A percentile compares a stretch with the other conserved stretches of the same genome.
These are phyloP conservation scores for Quercus gilva DNA, from an alignment of 306 rosid species.

Conservation along the genomic window DNA sequence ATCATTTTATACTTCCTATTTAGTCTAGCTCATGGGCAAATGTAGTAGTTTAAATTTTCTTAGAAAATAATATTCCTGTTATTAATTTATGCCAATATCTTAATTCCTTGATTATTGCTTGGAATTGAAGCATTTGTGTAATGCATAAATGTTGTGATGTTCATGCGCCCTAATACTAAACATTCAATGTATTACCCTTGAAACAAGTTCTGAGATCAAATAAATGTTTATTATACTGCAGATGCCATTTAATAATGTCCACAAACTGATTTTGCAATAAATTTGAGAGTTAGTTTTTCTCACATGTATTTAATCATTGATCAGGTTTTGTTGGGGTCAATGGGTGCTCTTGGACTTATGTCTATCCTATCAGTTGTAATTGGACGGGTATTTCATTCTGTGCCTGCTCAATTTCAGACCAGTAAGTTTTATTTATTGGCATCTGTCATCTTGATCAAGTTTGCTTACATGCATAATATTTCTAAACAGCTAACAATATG, in stretches of 20 bases:
- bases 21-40: background rate
- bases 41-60: background rate
- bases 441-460: slow-evolving; percentile 21
- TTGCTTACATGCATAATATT: slow-evolving; percentile 8
- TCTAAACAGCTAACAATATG: slow-evolving; percentile 7
- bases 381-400: slow-evolving; percentile 83
- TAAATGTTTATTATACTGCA: background rate
- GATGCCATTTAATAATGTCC: background rate
- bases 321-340: slow-evolving; percentile 89
- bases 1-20: background rate
- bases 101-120: background rate
- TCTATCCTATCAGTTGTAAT: slow-evolving; percentile 80
- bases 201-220: background rate
- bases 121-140: background rate
- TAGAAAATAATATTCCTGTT: background rate
- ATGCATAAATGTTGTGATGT: background rate
- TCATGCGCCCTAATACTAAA: background rate
- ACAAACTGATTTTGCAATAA: background rate
- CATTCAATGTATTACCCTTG: background rate
- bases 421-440: slow-evolving; percentile 54
- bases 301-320: slow-evolving; percentile 26
- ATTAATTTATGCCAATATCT: background rate
- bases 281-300: slow-evolving; percentile 23
- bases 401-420: slow-evolving; percentile 98
- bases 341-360: slow-evolving; percentile 91